Evolutionary conservation across 495 filamentous ascomycete species (phyloP).

Genomic region (Aspergillus ellipticus): DNA sequence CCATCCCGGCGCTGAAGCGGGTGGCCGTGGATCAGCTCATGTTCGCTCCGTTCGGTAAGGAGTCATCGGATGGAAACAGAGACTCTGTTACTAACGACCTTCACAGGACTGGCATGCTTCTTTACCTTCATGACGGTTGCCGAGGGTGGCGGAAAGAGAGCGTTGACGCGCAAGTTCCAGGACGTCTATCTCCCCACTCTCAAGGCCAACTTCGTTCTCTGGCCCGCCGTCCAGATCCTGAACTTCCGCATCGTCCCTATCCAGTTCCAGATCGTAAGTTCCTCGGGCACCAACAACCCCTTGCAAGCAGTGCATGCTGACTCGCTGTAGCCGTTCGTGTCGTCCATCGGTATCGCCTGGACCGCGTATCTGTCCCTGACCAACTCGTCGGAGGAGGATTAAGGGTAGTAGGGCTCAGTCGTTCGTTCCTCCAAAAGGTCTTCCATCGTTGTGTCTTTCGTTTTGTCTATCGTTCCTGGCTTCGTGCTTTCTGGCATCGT

Average conservation of each 20-base stretch:
- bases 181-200: slow-evolving; percentile 91
- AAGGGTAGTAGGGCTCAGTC: slow-evolving; percentile 5
- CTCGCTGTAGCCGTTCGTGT: slow-evolving; percentile 79
- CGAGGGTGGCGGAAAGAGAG: slow-evolving; percentile 83
- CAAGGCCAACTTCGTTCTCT: slow-evolving; percentile 94
- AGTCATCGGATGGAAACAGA: neutral
- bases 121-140: slow-evolving; percentile 96
- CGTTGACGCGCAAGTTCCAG: slow-evolving; percentile 77
- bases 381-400: slow-evolving; percentile 75
- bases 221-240: slow-evolving; percentile 93
- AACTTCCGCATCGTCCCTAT: slow-evolving; percentile 95
- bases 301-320: neutral
- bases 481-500: slow-evolving; percentile 3
- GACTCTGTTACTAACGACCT: slow-evolving; percentile 11
- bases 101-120: slow-evolving; percentile 74
- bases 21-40: slow-evolving; percentile 93
- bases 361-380: slow-evolving; percentile 96
- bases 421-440: neutral
- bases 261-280: slow-evolving; percentile 92
- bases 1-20: slow-evolving; percentile 77
- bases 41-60: slow-evolving; percentile 83
- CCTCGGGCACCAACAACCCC: neutral
- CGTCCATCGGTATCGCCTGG: slow-evolving; percentile 95
- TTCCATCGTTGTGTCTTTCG: slow-evolving; percentile 1
- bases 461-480: slow-evolving; percentile 1